These are phyloP conservation scores for Fusarium nematophilum DNA, from an alignment of 2,329 filamentous ascomycete genomes.

Conservation along the genomic window DNA sequence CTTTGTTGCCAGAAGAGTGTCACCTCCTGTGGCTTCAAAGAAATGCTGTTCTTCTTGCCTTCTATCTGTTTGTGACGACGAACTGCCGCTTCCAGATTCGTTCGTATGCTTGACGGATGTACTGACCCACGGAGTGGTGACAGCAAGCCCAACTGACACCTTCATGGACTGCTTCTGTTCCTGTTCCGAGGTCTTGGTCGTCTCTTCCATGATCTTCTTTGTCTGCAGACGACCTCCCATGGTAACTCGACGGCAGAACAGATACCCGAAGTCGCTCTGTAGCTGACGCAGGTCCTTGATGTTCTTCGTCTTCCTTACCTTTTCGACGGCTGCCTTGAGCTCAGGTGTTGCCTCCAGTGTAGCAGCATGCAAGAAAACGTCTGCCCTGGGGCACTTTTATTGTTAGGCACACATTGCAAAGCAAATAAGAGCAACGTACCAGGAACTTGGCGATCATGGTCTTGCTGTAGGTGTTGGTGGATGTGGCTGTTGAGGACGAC, in stretches of 20 bases:
- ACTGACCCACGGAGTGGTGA: background rate
- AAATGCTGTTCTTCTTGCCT: background rate
- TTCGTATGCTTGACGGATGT: background rate
- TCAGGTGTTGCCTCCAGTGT: background rate
- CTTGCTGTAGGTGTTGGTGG: background rate
- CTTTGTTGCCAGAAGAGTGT: slow-evolving; percentile 1
- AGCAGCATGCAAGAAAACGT: background rate
- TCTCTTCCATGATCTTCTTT: background rate
- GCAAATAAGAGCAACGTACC: background rate
- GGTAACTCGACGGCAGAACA: background rate
- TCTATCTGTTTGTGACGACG: background rate
- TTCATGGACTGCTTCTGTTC: slow-evolving; percentile 1
- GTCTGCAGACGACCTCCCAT: background rate
- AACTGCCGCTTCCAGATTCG: background rate
- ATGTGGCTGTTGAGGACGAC: background rate
- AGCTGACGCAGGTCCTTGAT: background rate
- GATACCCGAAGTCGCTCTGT: background rate
- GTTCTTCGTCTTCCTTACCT: background rate
- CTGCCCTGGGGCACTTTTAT: too few relatives aligned
- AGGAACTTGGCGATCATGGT: background rate
- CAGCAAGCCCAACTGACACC: background rate
- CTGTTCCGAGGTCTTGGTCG: background rate
- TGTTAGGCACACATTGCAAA: background rate
- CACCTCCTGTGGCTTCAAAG: slow-evolving; percentile 1
- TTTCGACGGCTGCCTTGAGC: background rate